phyloP scores from a whole-genome alignment of 148 eudicot species.

The Rhododendron griersonianum region DNA sequence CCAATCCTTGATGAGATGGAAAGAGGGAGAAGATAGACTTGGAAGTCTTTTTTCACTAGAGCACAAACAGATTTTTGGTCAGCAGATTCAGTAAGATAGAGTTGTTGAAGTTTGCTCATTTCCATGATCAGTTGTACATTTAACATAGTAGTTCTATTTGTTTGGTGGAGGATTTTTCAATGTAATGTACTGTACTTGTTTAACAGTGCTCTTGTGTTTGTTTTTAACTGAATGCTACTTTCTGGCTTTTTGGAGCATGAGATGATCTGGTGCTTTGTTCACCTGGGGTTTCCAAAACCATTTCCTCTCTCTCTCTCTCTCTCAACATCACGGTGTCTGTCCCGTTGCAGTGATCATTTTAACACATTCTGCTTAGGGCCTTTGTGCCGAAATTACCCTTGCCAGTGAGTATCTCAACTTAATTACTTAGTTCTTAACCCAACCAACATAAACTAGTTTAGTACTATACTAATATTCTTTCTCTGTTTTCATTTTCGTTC shows the following conservation, averaged over 20 bases:
- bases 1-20: constrained; percentile 35
- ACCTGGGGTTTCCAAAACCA: neutral
- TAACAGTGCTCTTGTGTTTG: neutral
- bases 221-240: neutral
- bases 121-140: neutral
- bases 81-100: neutral
- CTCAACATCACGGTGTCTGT: too few relatives aligned
- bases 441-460: neutral
- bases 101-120: neutral
- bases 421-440: too few relatives aligned
- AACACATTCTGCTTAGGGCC: neutral
- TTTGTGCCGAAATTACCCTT: neutral
- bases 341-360: neutral
- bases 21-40: constrained; percentile 36
- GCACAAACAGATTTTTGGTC: neutral
- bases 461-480: too few relatives aligned
- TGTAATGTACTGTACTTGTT: neutral
- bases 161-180: neutral
- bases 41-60: neutral
- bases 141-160: neutral
- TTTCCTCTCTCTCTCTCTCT: too few relatives aligned
- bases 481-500: too few relatives aligned
- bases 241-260: neutral
- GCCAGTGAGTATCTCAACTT: too few relatives aligned
- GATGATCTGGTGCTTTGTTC: neutral